phyloP scores from a whole-genome alignment of 441 rosid species.

The Geranium incanum region DNA sequence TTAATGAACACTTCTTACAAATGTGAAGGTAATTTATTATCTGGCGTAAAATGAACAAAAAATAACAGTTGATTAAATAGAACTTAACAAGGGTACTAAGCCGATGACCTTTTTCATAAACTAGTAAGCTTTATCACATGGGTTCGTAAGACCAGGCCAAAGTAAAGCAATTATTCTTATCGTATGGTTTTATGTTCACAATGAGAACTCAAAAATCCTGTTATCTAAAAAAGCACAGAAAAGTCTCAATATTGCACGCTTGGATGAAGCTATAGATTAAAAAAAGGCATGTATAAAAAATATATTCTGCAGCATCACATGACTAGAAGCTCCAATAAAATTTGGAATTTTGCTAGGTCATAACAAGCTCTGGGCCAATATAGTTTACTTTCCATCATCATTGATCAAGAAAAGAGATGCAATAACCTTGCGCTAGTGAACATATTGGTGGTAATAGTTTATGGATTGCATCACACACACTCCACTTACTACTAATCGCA shows the following conservation, averaged over 20 bases:
- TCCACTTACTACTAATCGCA: not conserved
- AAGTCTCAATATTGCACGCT: not conserved
- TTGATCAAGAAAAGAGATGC: not conserved
- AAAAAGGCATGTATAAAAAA: not conserved
- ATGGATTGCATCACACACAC: not conserved
- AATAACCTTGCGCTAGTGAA: not conserved
- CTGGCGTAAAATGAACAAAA: not conserved
- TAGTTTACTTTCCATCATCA: not conserved
- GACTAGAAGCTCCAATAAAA: not conserved
- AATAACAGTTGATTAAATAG: not conserved
- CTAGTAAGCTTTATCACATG: not conserved
- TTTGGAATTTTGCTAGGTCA: not conserved
- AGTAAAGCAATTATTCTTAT: not conserved
- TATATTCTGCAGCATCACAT: not conserved
- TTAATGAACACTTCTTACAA: not conserved
- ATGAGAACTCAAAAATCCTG: not conserved
- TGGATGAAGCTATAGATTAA: not conserved
- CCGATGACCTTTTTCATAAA: not conserved
- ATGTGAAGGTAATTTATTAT: not conserved
- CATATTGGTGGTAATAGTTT: not conserved
- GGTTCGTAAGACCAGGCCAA: not conserved
- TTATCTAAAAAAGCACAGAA: not conserved
- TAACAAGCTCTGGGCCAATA: not conserved
- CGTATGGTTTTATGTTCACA: not conserved
- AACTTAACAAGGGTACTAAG: not conserved